Base-by-base conservation (phyloP, 805 yeast genomes). In the Nematodospora valgi region DNA sequence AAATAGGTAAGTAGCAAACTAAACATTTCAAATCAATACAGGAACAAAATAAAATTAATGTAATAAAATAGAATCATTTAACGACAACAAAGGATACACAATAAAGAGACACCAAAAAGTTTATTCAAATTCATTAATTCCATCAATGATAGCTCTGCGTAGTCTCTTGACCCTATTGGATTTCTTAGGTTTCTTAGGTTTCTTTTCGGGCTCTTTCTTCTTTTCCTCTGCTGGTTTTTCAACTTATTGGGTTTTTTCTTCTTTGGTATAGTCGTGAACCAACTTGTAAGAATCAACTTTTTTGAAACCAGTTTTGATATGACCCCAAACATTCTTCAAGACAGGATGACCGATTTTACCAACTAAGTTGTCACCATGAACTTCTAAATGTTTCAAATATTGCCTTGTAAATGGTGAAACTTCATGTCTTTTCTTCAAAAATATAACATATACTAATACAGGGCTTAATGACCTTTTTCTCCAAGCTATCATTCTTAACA, bases 401-500 rank as follows among this genome's bases (percentile, higher is more conserved):
- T 74, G 65, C 60, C 86, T 80, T 37, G 87, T 82, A 64, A 78
- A 80, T 20, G 76, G 66, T 3, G 93, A 82, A 46, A 78, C 79
- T 54, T 86, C 94, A 54, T 70, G 85, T 59, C 95, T 77, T 38
- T 82, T 58, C 59, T 85, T 85, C 59, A 87, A 69, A 64, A 89
- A 89, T 9, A 76, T 38, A 9, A 74, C 53, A 53, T 78, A 82
- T 7, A 70, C 52, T 23, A 76, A 49, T 21, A 83, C 64, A 3
- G 77, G 68, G 34, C 78, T 45, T 73, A 86, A 72, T 23, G 89
- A 80, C 50, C 78, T 76, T 46, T 62, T 68, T 53, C 77, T 71
- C 64, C 78, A 80, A n/a, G 79, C 50, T 27, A 83, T 19, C 12
- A 80, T 69, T 46, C 82, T 74, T 32, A 80, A 49, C 11, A 58